Base-by-base conservation (phyloP, 768 basidiomycete genomes). In the Grammothele lineata region DNA sequence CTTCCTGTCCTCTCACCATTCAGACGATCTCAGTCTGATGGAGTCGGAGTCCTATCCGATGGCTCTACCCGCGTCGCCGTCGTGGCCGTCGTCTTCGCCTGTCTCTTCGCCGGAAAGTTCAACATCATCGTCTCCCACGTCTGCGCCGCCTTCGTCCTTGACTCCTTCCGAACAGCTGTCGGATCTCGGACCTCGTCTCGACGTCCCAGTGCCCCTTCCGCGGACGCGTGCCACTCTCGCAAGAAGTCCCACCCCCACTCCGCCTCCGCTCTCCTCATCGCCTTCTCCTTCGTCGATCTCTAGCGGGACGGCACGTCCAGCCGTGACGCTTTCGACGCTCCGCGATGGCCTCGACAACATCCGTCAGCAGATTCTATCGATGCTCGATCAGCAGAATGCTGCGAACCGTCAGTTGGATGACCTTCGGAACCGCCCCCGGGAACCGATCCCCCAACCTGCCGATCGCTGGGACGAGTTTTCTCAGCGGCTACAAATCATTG, bases 1-100 rank as follows among this genome's bases (percentile, higher is more conserved):
- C 0, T 80, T 72, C 58, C 54, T 80, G 40, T 76, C 76, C 3
- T 79, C 77, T 15, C 84, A 86, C 51, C 83, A 90, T 52, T 91
- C 89, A 0, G 88, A 92, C 45, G 87, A 87, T 53, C 66, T 71
- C 27, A 66, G 68, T 68, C 50, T 71, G 62, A 59, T 75, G 69
- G 71, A 60, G 48, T 57, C 57, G n/a, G 70, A 69, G 48, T 52
- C 63, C 9, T 65, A 65, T 15, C 60, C 60, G 5, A 52, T 39
- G 43, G 51, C 34, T 24, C 60, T 51, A 7, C 54, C 64, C n/a
- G 56, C 59, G 19, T 71, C 72, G 21, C 70, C 67, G 3, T 66
- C 66, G 3, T 70, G 69, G 55, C 60, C 62, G 3, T 62, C 61
- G 12, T 59, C 61, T 7, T 65, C 70, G 10, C 52, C 57, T 3